A percentile compares a stretch with the other conserved stretches of the same genome.
These are phyloP conservation scores for Elasticomyces elasticus DNA, from an alignment of 495 filamentous ascomycete species.

Conservation along the genomic window DNA sequence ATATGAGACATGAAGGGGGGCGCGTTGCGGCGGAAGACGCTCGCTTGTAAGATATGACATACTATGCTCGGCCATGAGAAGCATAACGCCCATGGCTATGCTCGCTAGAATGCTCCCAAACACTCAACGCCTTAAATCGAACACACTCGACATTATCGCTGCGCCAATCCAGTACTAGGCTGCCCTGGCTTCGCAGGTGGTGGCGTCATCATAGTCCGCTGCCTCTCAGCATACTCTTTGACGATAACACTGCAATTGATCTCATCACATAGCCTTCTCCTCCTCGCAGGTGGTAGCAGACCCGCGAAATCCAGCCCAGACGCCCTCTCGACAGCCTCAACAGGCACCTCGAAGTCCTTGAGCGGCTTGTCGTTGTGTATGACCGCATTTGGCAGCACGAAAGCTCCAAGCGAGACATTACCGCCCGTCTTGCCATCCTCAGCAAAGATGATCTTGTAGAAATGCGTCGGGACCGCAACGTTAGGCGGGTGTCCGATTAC, in stretches of 20 bases:
- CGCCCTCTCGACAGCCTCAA: conserved; percentile 85
- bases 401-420: conserved; percentile 82
- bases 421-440: conserved; percentile 67
- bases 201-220: conserved; percentile 36
- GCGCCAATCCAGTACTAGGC: conserved; percentile 3
- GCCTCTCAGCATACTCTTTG: conserved; percentile 57
- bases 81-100: too few relatives aligned
- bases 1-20: too few relatives aligned
- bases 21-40: too few relatives aligned
- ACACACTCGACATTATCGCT: too few relatives aligned
- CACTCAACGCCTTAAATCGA: not conserved
- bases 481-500: conserved; percentile 93
- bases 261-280: conserved; percentile 78
- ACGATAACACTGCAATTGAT: conserved; percentile 69
- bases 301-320: conserved; percentile 82
- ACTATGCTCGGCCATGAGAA: conserved; percentile 2
- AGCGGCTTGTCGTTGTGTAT: conserved; percentile 80
- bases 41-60: conserved; percentile 1
- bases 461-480: conserved; percentile 93
- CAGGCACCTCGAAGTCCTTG: conserved; percentile 82
- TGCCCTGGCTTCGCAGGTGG: conserved; percentile 8
- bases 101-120: not conserved
- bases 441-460: conserved; percentile 96
- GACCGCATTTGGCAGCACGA: conserved; percentile 87
- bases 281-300: conserved; percentile 59